Percentiles rank a stretch among this genome's conserved stretches.
phyloP scores from a whole-genome alignment of 306 rosid species.

The Potentilla sterilis region DNA sequence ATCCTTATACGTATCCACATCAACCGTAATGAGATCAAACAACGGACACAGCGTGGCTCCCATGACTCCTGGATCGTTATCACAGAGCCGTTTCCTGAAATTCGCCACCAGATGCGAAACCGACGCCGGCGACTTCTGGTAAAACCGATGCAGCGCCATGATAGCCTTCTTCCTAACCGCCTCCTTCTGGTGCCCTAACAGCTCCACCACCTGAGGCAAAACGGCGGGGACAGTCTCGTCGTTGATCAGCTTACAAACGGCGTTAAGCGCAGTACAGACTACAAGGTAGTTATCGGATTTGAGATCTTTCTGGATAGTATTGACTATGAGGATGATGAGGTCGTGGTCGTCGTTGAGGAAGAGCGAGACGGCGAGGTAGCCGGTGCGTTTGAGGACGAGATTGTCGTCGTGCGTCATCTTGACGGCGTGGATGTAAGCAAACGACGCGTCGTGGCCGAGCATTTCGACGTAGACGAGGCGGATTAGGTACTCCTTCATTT shows the following conservation, averaged over 20 bases:
- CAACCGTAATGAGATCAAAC: conserved; percentile 56
- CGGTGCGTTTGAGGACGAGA: conserved; percentile 75
- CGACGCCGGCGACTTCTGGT: conserved; percentile 70
- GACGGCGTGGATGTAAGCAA: conserved; percentile 93
- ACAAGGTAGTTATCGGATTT: conserved; percentile 79
- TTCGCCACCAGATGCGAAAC: conserved; percentile 67
- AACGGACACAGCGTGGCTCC: conserved; percentile 85
- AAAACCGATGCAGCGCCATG: conserved; percentile 88
- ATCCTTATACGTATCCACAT: conserved; percentile 69
- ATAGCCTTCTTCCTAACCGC: conserved; percentile 86
- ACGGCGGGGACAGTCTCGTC: conserved; percentile 97
- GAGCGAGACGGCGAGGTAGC: conserved; percentile 90
- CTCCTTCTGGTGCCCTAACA: conserved; percentile 69
- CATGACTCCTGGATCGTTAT: conserved; percentile 96
- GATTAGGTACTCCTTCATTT: conserved; percentile 93
- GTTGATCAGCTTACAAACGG: conserved; percentile 73
- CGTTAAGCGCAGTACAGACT: conserved; percentile 85
- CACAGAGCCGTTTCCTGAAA: conserved; percentile 78
- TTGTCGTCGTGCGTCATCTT: conserved; percentile 90
- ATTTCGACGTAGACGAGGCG: conserved; percentile 89
- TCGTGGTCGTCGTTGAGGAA: conserved; percentile 82
- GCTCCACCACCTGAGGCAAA: conserved; percentile 79
- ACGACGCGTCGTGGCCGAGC: conserved; percentile 94
- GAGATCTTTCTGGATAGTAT: conserved; percentile 93
- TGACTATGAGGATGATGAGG: conserved; percentile 85